A percentile compares a stretch with the other conserved stretches of the same genome.
Evolutionary conservation across 2,329 filamentous ascomycete genomes (phyloP).

Genomic region (Phialemoniopsis sp.): DNA sequence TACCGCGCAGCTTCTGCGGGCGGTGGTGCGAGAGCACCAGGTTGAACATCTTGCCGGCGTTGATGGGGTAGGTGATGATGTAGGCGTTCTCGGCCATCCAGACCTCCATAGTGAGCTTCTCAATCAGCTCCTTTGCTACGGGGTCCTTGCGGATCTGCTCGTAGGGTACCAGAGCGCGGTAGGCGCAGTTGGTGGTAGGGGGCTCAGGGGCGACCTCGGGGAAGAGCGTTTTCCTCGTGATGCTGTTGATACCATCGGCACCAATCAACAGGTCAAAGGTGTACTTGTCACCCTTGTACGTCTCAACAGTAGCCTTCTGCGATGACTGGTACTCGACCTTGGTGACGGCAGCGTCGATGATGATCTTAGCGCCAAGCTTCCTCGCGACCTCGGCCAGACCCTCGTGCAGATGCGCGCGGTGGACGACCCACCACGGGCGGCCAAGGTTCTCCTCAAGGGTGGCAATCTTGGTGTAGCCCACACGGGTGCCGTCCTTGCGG

Average conservation of each 20-base stretch:
- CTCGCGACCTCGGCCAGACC: constrained; percentile 33
- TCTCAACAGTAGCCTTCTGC: constrained; percentile 20
- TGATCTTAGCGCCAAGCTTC: constrained; percentile 27
- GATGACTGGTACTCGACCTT: constrained; percentile 19
- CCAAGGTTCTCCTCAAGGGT: constrained; percentile 22
- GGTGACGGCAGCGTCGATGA: constrained; percentile 28
- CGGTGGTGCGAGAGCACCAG: constrained; percentile 38
- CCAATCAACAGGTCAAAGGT: constrained; percentile 30
- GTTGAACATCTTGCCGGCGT: constrained; percentile 36
- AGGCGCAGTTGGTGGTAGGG: constrained; percentile 36
- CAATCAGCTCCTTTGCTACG: constrained; percentile 28
- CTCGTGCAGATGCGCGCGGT: constrained; percentile 40
- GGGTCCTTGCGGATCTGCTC: constrained; percentile 35
- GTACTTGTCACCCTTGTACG: constrained; percentile 18
- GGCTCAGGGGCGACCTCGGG: constrained; percentile 32
- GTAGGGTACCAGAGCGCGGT: constrained; percentile 37
- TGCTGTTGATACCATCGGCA: constrained; percentile 34
- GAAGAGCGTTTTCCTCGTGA: constrained; percentile 30
- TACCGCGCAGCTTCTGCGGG: constrained; percentile 23
- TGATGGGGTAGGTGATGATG: constrained; percentile 41
- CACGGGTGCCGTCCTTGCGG: constrained; percentile 27
- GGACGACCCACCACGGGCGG: constrained; percentile 40
- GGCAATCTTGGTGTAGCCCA: constrained; percentile 28
- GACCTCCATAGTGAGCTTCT: constrained; percentile 36
- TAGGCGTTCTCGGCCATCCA: constrained; percentile 34